A percentile compares a stretch with the other conserved stretches of the same genome.
Conservation (phyloP, 2,329 filamentous ascomycete genomes). For the Colletotrichum liaoningense region DNA sequence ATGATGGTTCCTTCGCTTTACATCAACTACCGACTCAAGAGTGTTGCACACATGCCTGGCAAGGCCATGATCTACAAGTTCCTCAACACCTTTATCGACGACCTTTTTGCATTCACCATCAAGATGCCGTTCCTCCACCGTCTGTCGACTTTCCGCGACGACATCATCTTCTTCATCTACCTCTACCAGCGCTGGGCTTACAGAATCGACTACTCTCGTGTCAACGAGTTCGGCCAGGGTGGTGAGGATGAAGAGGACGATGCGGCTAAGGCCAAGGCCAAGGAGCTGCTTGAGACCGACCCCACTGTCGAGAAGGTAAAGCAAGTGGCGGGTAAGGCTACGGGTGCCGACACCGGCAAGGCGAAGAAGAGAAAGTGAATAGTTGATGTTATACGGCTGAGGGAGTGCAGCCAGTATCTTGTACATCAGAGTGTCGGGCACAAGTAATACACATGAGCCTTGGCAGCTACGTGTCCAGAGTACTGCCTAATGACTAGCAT, state of each 20-base stretch:
- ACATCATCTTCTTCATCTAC: slow-evolving; percentile 98
- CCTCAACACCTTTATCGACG: slow-evolving; percentile 98
- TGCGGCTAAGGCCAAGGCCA: slow-evolving; percentile 47
- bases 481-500: neutral
- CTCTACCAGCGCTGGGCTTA: slow-evolving; percentile 95
- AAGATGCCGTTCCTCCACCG: slow-evolving; percentile 98
- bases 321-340: slow-evolving; percentile 52
- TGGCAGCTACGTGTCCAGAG: neutral
- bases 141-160: slow-evolving; percentile 90
- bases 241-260: slow-evolving; percentile 83
- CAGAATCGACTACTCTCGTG: slow-evolving; percentile 87
- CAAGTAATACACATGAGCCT: neutral
- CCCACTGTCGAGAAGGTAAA: slow-evolving; percentile 47
- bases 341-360: slow-evolving; percentile 61
- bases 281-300: slow-evolving; percentile 47
- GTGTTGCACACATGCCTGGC: slow-evolving; percentile 95
- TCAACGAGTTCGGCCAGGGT: slow-evolving; percentile 98
- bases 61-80: slow-evolving; percentile 99
- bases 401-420: slow-evolving; percentile 10
- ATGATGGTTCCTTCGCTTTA: slow-evolving; percentile 99
- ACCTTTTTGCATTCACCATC: slow-evolving; percentile 98
- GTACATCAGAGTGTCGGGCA: neutral
- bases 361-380: slow-evolving; percentile 55
- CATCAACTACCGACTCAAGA: slow-evolving; percentile 98
- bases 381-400: neutral